Evolutionary conservation across 495 filamentous ascomycete species (phyloP).

Genomic region (Penicillium alfredii): DNA sequence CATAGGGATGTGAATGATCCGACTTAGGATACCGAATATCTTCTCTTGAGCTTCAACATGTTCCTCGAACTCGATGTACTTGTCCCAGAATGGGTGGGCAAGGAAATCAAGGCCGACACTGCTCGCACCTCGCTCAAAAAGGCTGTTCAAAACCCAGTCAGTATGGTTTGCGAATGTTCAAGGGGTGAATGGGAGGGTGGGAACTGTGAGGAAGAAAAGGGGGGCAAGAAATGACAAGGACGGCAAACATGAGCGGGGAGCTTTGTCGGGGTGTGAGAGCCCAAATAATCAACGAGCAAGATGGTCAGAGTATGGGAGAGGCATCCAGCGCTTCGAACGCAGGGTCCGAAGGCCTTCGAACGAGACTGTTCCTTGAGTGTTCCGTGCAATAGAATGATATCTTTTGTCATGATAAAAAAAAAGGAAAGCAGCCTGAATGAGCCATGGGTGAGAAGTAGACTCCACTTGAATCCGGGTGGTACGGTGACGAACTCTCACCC

Average conservation of each 20-base stretch:
- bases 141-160: conserved; percentile 48
- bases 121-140: conserved; percentile 86
- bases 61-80: conserved; percentile 95
- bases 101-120: conserved; percentile 90
- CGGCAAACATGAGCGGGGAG: conserved; percentile 49
- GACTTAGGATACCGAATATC: conserved; percentile 78
- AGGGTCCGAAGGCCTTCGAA: conserved; percentile 30
- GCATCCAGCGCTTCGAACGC: conserved; percentile 31
- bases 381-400: conserved; percentile 25
- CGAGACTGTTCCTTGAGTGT: conserved; percentile 22
- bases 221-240: conserved; percentile 35
- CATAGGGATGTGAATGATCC: conserved; percentile 89
- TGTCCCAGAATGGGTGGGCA: conserved; percentile 96
- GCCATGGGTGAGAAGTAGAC: conserved; percentile 54
- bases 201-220: conserved; percentile 19
- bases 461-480: conserved; percentile 35
- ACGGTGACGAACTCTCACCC: conserved; percentile 50
- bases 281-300: conserved; percentile 36
- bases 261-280: conserved; percentile 31
- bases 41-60: conserved; percentile 78
- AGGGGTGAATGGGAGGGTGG: conserved; percentile 15
- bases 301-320: conserved; percentile 27
- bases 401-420: conserved; percentile 26
- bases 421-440: conserved; percentile 48
- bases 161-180: conserved; percentile 15